These are phyloP conservation scores for Astrephomene gubernaculifera DNA, from an alignment of 139 green algal genomes.

Conservation along the genomic window DNA sequence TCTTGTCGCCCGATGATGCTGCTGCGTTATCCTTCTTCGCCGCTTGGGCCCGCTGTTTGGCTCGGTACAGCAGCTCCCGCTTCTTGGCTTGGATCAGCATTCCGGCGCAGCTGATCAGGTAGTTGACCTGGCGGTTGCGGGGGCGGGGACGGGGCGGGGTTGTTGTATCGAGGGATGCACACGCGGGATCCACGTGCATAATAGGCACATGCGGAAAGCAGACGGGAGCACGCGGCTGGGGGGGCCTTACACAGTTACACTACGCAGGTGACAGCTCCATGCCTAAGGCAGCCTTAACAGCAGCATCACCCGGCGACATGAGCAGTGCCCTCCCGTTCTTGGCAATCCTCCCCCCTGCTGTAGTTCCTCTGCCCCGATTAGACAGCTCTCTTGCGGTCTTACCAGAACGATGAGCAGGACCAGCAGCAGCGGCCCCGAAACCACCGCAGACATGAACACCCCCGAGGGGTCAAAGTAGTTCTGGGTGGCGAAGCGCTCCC, in stretches of 20 bases:
- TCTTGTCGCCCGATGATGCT: neutral
- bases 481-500: slow-evolving; percentile 59
- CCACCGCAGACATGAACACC: slow-evolving; percentile 62
- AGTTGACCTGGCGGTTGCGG: slow-evolving; percentile 55
- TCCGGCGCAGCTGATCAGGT: slow-evolving; percentile 44
- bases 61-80: slow-evolving; percentile 46
- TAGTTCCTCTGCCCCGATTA: neutral
- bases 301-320: neutral
- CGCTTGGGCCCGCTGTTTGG: slow-evolving; percentile 14
- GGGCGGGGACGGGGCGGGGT: too few relatives aligned
- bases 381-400: neutral
- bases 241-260: too few relatives aligned
- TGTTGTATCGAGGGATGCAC: neutral
- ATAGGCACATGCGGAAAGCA: too few relatives aligned
- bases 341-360: neutral
- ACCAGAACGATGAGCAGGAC: slow-evolving; percentile 69
- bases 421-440: slow-evolving; percentile 63
- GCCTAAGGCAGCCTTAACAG: neutral
- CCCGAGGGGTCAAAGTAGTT: slow-evolving; percentile 69
- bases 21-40: neutral
- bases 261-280: too few relatives aligned
- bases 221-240: too few relatives aligned
- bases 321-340: neutral
- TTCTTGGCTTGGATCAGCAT: slow-evolving; percentile 60
- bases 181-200: too few relatives aligned